A percentile compares a stretch with the other conserved stretches of the same genome.
Evolutionary conservation across 1,284 basidiomycete genomes (phyloP).

Genomic region (Cryptococcus sp.): DNA sequence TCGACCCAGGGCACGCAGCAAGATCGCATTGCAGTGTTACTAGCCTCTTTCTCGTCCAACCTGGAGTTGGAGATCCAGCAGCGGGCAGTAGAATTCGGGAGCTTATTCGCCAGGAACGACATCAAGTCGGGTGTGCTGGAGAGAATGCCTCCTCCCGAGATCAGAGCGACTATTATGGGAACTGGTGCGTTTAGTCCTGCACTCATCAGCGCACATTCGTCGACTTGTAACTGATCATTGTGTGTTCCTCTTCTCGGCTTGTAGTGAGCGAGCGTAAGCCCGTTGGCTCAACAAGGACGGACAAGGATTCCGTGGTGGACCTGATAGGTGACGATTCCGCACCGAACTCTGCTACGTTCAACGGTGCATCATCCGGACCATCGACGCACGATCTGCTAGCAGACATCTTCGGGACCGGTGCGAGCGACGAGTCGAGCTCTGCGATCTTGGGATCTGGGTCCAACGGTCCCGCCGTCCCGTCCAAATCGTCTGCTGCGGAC

Average conservation of each 20-base stretch:
- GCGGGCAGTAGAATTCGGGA: constrained; percentile 91
- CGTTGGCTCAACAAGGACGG: constrained; percentile 79
- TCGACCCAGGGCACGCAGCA: constrained; percentile 69
- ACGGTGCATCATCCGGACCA: constrained; percentile 56
- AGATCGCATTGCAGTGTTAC: constrained; percentile 72
- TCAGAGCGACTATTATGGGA: constrained; percentile 91
- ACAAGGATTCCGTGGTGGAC: constrained; percentile 70
- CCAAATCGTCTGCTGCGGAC: constrained; percentile 71
- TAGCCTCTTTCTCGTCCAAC: constrained; percentile 75
- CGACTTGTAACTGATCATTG: neutral
- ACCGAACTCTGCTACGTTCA: constrained; percentile 33
- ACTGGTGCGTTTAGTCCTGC: constrained; percentile 62
- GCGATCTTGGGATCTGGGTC: constrained; percentile 31
- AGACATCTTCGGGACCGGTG: constrained; percentile 80
- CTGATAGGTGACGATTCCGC: constrained; percentile 72
- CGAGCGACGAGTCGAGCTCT: constrained; percentile 28
- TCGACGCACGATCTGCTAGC: constrained; percentile 87
- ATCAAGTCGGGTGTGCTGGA: constrained; percentile 89
- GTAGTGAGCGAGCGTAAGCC: constrained; percentile 86
- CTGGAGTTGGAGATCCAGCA: constrained; percentile 95
- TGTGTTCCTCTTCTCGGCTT: neutral
- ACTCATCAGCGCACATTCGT: neutral
- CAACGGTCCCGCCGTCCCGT: constrained; percentile 50
- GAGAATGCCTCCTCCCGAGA: constrained; percentile 96
- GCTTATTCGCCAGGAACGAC: constrained; percentile 70